Evolutionary conservation across 257 asterid genomes (phyloP).

Genomic region (Ballota nigra): DNA sequence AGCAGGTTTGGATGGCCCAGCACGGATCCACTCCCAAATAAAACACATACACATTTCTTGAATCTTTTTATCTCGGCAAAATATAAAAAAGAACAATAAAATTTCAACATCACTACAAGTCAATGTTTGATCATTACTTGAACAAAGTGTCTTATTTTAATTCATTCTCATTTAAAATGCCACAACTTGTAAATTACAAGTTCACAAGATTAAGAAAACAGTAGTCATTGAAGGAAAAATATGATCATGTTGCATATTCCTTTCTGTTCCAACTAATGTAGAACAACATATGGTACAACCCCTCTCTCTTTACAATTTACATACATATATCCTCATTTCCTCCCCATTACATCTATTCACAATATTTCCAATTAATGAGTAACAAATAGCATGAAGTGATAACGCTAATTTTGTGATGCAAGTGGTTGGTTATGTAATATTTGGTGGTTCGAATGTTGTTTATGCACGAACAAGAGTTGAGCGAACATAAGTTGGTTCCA

Average conservation of each 20-base stretch:
- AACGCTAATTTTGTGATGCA: background rate
- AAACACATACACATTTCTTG: no score
- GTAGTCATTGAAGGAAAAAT: background rate
- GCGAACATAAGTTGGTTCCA: conserved; percentile 75
- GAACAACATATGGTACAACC: background rate
- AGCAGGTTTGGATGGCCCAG: no score
- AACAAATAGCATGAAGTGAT: background rate
- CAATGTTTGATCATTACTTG: no score
- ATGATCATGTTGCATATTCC: no score
- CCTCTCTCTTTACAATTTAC: background rate
- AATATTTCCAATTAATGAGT: background rate
- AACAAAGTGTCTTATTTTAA: no score
- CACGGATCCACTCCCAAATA: no score
- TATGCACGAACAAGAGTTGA: conserved; percentile 42
- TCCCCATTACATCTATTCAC: background rate
- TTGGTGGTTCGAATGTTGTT: conserved; percentile 31
- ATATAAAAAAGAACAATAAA: no score
- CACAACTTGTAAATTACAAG: no score
- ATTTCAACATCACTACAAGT: no score
- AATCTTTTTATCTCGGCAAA: no score
- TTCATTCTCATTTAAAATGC: no score
- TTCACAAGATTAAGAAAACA: background rate
- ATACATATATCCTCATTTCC: background rate
- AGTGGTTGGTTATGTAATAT: background rate
- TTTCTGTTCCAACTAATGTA: background rate